Conservation (phyloP, 2,329 filamentous ascomycete genomes). For the Bipolaris gigantea region DNA sequence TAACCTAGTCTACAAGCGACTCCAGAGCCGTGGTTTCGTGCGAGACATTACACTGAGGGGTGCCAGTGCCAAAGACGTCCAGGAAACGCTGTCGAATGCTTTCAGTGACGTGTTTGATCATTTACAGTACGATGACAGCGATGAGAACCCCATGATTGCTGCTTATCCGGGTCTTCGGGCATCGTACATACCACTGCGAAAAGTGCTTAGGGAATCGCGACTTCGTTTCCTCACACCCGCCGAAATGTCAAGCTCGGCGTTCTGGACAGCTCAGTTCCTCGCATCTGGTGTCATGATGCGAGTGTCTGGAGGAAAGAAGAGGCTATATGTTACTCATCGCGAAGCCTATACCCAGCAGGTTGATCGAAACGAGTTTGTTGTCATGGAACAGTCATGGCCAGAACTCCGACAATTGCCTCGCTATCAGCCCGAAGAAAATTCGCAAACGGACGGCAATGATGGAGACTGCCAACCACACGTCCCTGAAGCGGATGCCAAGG, state of each 20-base stretch:
- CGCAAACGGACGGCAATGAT: slow-evolving; percentile 37
- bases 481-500: slow-evolving; percentile 63
- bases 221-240: slow-evolving; percentile 69
- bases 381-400: slow-evolving; percentile 59
- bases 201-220: slow-evolving; percentile 72
- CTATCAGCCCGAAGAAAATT: slow-evolving; percentile 52
- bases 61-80: slow-evolving; percentile 68
- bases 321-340: slow-evolving; percentile 75
- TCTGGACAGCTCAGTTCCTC: slow-evolving; percentile 73
- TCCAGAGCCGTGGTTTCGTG: slow-evolving; percentile 74
- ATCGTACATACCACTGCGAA: slow-evolving; percentile 74
- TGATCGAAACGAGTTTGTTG: slow-evolving; percentile 27
- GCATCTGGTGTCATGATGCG: slow-evolving; percentile 74
- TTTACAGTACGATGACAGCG: slow-evolving; percentile 32
- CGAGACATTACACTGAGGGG: slow-evolving; percentile 64
- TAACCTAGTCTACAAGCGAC: slow-evolving; percentile 66
- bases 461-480: slow-evolving; percentile 49
- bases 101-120: slow-evolving; percentile 59
- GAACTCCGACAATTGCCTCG: slow-evolving; percentile 65
- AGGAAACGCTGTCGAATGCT: slow-evolving; percentile 62
- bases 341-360: slow-evolving; percentile 72
- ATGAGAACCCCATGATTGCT: slow-evolving; percentile 30
- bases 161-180: slow-evolving; percentile 62
- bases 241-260: slow-evolving; percentile 72
- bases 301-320: slow-evolving; percentile 60